Percentiles rank a stretch among this genome's conserved stretches.
Evolutionary conservation across 2,329 filamentous ascomycete genomes (phyloP).

Genomic region (Pseudocercospora crystallina): DNA sequence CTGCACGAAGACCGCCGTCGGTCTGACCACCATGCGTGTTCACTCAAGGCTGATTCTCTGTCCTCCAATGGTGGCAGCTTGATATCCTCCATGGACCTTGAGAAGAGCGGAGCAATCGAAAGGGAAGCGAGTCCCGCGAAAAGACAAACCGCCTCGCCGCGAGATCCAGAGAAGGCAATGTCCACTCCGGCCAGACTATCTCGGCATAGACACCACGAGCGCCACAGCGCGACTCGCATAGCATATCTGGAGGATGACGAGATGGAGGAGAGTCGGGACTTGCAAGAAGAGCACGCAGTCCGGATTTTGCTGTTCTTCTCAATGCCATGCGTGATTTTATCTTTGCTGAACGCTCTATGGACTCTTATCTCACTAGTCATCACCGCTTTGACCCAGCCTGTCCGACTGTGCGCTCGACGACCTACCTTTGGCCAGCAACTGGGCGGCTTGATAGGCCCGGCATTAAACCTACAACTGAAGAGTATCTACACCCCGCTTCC

Average conservation of each 20-base stretch:
- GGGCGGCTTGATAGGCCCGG: slow-evolving; percentile 53
- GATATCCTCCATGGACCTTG: slow-evolving; percentile 32
- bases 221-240: slow-evolving; percentile 15
- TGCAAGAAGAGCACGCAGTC: slow-evolving; percentile 46
- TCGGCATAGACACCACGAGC: slow-evolving; percentile 4
- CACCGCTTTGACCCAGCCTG: slow-evolving; percentile 52
- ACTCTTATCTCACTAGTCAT: slow-evolving; percentile 53
- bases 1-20: too few relatives aligned
- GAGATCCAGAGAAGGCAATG: slow-evolving; percentile 30
- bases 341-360: slow-evolving; percentile 55
- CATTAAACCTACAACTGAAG: slow-evolving; percentile 53
- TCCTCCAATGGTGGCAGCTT: slow-evolving; percentile 15
- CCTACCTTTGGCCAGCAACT: slow-evolving; percentile 52
- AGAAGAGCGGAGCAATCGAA: slow-evolving; percentile 26
- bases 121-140: slow-evolving; percentile 16
- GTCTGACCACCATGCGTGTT: too few relatives aligned
- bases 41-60: too few relatives aligned
- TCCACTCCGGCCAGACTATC: slow-evolving; percentile 18
- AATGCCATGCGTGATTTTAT: slow-evolving; percentile 55
- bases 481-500: slow-evolving; percentile 45
- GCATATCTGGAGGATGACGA: slow-evolving; percentile 34
- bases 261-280: slow-evolving; percentile 38
- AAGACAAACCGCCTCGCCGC: slow-evolving; percentile 12
- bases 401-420: slow-evolving; percentile 54
- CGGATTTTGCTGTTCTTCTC: slow-evolving; percentile 54